Conservation (phyloP, 1,139 yeast genomes). For the Yamadazyma dushanensis region DNA sequence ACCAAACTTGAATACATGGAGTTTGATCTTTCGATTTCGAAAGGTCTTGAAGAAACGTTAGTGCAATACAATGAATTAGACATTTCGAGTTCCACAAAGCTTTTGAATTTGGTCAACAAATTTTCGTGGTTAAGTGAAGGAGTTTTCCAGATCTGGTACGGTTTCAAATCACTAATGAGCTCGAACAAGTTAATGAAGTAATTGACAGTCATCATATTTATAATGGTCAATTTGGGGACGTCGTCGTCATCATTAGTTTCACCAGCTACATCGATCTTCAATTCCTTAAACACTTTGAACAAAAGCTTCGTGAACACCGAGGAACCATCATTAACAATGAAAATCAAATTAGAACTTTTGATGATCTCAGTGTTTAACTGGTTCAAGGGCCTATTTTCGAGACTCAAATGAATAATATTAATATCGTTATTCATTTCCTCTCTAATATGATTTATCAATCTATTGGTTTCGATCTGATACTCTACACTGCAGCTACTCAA, state of each 20-base stretch:
- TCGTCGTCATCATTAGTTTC: conserved; percentile 7
- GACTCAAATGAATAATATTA: conserved; percentile 20
- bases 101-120: conserved; percentile 25
- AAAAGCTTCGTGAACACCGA: conserved; percentile 28
- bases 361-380: conserved; percentile 13
- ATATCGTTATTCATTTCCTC: conserved; percentile 13
- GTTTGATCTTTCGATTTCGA: conserved; percentile 7
- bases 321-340: conserved; percentile 45
- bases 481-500: conserved; percentile 20
- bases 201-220: conserved; percentile 42
- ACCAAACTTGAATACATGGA: conserved; percentile 27
- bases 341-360: conserved; percentile 28
- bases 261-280: conserved; percentile 1
- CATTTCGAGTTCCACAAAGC: conserved; percentile 30
- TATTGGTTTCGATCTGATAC: conserved; percentile 22
- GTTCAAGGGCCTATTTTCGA: conserved; percentile 7
- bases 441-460: conserved; percentile 20
- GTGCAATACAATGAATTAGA: conserved; percentile 12
- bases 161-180: conserved; percentile 32
- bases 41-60: conserved; percentile 3
- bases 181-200: conserved; percentile 43
- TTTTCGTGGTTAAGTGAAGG: conserved; percentile 30
- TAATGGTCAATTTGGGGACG: conserved; percentile 34
- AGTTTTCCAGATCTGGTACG: conserved; percentile 45
- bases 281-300: conserved; percentile 10